These are phyloP conservation scores for Vicia faba DNA, from an alignment of 306 rosid genomes.

Conservation along the genomic window DNA sequence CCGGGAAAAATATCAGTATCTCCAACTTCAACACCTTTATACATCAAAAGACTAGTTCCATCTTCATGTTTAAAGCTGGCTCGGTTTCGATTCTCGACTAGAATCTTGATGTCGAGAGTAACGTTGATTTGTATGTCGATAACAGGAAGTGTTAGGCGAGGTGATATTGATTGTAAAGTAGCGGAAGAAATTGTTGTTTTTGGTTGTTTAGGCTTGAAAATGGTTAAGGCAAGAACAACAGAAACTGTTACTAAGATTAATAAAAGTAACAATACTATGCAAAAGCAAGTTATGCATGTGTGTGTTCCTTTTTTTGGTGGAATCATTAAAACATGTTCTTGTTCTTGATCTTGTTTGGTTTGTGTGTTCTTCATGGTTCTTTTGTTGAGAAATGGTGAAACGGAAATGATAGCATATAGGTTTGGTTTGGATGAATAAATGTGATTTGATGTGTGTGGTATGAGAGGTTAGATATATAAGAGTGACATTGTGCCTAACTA, in stretches of 20 bases:
- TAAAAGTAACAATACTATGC: conserved; percentile 33
- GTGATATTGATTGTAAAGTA: conserved; percentile 51
- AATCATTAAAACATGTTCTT: conserved; percentile 26
- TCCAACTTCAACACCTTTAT: conserved; percentile 53
- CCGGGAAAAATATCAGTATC: conserved; percentile 54
- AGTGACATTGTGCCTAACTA: conserved; percentile 23
- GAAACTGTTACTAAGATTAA: conserved; percentile 35
- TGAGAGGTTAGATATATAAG: conserved; percentile 23
- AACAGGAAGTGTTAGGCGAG: conserved; percentile 50
- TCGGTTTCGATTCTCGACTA: conserved; percentile 51
- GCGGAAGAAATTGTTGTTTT: conserved; percentile 45
- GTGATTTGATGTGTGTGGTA: conserved; percentile 18
- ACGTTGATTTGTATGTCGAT: conserved; percentile 52
- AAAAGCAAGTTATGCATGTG: conserved; percentile 32
- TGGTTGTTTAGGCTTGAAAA: conserved; percentile 60
- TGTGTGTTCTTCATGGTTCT: conserved; percentile 34
- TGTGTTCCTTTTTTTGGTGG: conserved; percentile 31
- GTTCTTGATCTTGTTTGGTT: conserved; percentile 12
- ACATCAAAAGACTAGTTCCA: conserved; percentile 51
- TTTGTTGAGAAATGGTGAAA: conserved; percentile 20
- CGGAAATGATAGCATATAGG: not conserved
- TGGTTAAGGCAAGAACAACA: conserved; percentile 52
- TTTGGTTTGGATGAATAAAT: not conserved
- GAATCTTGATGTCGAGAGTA: conserved; percentile 51
- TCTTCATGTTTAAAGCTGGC: conserved; percentile 57